Conservation (phyloP, 345 rosid genomes). For the Angophora floribunda region DNA sequence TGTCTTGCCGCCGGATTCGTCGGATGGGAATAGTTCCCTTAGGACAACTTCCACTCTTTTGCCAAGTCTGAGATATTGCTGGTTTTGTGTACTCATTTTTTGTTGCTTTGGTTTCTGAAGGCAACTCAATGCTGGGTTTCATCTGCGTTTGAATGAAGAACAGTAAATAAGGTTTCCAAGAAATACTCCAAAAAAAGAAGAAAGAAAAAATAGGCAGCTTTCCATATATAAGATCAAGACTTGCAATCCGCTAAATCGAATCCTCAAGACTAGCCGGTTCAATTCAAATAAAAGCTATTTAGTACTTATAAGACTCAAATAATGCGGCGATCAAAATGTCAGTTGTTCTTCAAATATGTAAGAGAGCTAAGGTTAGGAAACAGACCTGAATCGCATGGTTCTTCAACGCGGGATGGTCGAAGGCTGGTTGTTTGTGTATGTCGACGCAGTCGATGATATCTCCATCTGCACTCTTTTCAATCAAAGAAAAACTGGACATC, state of each 20-base stretch:
- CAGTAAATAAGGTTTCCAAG: background rate
- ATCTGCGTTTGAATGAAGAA: constrained; percentile 11
- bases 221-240: background rate
- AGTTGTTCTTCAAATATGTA: background rate
- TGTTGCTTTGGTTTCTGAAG: background rate
- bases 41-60: constrained; percentile 36
- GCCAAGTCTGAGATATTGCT: constrained; percentile 27
- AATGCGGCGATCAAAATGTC: background rate
- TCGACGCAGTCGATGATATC: constrained; percentile 46
- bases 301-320: background rate
- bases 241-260: background rate
- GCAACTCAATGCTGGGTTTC: constrained; percentile 22
- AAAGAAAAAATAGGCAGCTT: background rate
- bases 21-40: constrained; percentile 42
- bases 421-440: constrained; percentile 41
- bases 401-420: constrained; percentile 36
- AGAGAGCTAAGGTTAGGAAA: background rate
- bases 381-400: constrained; percentile 35
- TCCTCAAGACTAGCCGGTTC: background rate
- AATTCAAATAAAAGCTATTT: background rate
- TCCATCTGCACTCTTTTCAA: constrained; percentile 36
- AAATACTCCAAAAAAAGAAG: background rate
- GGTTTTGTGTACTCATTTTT: background rate
- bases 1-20: constrained; percentile 26
- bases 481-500: background rate